phyloP scores from a whole-genome alignment of 192 early-diverging fungal species.

The Coemansia brasiliensis region DNA sequence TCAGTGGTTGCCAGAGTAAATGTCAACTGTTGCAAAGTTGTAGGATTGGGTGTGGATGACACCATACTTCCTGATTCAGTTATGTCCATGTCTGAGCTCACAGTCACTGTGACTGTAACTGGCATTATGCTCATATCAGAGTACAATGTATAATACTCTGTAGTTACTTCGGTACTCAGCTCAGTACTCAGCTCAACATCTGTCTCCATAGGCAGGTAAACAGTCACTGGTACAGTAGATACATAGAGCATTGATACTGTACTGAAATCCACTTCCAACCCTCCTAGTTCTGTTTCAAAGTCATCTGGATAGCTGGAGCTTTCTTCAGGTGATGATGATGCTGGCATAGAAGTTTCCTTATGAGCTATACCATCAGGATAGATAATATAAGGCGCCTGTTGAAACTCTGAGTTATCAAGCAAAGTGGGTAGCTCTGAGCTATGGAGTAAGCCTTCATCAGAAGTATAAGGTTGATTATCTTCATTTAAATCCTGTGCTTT shows the following conservation, averaged over 20 bases:
- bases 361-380: constrained; percentile 15
- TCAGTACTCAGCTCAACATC: neutral
- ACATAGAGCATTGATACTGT: no score
- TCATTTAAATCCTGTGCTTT: no score
- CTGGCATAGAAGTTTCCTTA: constrained; percentile 18
- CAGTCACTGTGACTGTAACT: neutral
- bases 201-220: neutral
- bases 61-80: neutral
- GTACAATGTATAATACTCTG: neutral
- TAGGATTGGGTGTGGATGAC: neutral
- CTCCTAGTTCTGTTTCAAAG: no score
- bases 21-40: neutral
- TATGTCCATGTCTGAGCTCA: neutral
- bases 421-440: no score
- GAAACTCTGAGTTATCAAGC: no score
- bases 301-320: no score
- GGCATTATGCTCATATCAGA: neutral
- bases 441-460: no score
- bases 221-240: neutral
- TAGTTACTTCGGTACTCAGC: neutral
- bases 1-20: neutral
- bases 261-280: no score
- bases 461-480: no score
- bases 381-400: neutral
- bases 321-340: neutral